A percentile compares a stretch with the other conserved stretches of the same genome.
These are phyloP conservation scores for Melanomma pulvis-pyrius DNA, from an alignment of 495 filamentous ascomycete genomes.

Conservation along the genomic window DNA sequence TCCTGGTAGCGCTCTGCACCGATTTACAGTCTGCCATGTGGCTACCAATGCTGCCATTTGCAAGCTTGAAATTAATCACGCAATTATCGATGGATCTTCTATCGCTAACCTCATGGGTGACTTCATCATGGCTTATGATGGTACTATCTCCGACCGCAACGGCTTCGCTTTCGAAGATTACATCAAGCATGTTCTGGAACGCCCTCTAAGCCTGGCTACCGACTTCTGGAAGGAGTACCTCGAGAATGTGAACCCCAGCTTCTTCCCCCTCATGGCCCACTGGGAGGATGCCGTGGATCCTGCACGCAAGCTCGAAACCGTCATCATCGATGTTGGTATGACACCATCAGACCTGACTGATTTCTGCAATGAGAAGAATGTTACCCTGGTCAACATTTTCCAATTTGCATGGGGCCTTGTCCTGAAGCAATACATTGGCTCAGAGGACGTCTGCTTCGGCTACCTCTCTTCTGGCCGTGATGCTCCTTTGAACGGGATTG, in stretches of 20 bases:
- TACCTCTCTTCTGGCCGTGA: constrained; percentile 33
- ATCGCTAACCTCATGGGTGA: constrained; percentile 41
- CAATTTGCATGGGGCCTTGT: constrained; percentile 28
- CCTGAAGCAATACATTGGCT: constrained; percentile 23
- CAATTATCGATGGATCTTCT: constrained; percentile 29
- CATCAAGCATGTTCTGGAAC: constrained; percentile 23
- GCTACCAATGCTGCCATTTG: constrained; percentile 12
- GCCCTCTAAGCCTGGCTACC: constrained; percentile 10
- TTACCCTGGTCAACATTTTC: constrained; percentile 30
- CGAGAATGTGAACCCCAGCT: constrained; percentile 18
- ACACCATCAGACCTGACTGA: constrained; percentile 4
- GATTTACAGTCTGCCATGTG: constrained; percentile 26
- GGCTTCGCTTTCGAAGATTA: constrained; percentile 23
- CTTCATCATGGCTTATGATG: constrained; percentile 40
- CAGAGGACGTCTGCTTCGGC: constrained; percentile 32
- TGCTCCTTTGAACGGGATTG: constrained; percentile 23
- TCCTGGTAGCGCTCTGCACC: constrained; percentile 17
- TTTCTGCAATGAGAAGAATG: constrained; percentile 17
- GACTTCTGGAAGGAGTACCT: constrained; percentile 29
- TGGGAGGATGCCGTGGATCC: constrained; percentile 23
- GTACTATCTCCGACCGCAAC: constrained; percentile 5
- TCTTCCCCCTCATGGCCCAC: constrained; percentile 19
- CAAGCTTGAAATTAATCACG: constrained; percentile 28
- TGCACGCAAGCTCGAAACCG: constrained; percentile 10
- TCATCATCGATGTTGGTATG: constrained; percentile 24